Percentiles rank a stretch among this genome's conserved stretches.
Evolutionary conservation across 2,329 filamentous ascomycete species (phyloP).

Genomic region (Trichoderma sp.): DNA sequence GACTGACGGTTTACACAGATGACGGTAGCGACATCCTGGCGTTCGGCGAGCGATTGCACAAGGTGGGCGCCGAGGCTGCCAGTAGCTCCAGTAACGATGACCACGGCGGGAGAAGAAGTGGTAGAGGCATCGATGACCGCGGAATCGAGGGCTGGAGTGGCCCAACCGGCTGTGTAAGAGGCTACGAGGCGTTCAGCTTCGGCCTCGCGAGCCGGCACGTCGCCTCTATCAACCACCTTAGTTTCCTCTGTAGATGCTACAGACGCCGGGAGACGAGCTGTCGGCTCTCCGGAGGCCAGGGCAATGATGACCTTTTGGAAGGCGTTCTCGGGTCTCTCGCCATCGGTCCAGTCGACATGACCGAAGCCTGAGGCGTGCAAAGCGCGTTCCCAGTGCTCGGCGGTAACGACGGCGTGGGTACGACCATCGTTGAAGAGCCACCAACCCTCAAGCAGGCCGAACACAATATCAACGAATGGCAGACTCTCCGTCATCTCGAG

Average conservation of each 20-base stretch:
- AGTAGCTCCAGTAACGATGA: not conserved
- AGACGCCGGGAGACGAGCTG: not conserved
- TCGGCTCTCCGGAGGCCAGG: not conserved
- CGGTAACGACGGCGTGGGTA: conserved; percentile 16
- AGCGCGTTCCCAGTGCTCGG: conserved; percentile 20
- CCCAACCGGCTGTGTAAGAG: not conserved
- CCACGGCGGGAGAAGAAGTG: not conserved
- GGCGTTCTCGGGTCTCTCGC: conserved; percentile 13
- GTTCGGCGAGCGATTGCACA: not conserved
- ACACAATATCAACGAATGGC: conserved; percentile 34
- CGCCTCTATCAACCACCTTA: not conserved
- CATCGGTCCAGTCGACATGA: conserved; percentile 26
- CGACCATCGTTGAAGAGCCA: conserved; percentile 31
- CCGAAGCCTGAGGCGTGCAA: conserved; percentile 22
- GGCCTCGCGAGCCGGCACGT: not conserved
- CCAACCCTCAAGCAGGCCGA: conserved; percentile 38
- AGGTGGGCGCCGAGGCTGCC: not conserved
- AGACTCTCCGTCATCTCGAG: conserved; percentile 22
- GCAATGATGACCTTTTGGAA: not conserved
- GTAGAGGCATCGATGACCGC: not conserved
- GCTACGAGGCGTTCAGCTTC: not conserved
- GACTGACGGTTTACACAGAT: not conserved
- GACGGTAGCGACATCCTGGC: not conserved
- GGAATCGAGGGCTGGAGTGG: not conserved
- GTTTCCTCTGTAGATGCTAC: not conserved